Conservation (phyloP, 495 filamentous ascomycete species). For the Podospora australis region DNA sequence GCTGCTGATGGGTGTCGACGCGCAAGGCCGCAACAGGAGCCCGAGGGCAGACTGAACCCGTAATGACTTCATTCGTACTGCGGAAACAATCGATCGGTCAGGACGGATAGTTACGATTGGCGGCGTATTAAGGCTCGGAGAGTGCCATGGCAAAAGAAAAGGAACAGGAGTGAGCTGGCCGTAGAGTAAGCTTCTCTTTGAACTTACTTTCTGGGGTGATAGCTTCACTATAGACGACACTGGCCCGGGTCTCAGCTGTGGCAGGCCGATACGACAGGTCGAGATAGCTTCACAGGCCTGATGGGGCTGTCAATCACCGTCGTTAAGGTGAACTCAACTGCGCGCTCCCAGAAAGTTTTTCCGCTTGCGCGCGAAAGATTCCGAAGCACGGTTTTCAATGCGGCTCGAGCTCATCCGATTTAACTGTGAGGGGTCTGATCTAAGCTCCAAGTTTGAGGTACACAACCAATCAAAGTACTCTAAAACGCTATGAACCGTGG, state of each 20-base stretch:
- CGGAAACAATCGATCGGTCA: no score
- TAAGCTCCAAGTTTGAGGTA: not conserved
- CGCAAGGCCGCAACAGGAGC: slow-evolving; percentile 25
- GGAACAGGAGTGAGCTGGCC: no score
- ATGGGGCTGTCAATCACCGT: not conserved
- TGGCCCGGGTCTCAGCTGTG: not conserved
- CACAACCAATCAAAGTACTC: not conserved
- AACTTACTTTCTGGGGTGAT: no score
- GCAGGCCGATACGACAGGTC: not conserved
- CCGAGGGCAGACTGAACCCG: slow-evolving; percentile 25
- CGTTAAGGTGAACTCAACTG: no score
- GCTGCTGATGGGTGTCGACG: slow-evolving; percentile 9
- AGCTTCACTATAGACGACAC: not conserved
- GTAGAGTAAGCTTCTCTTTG: no score
- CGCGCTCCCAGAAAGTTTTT: slow-evolving; percentile 19
- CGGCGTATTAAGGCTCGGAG: no score
- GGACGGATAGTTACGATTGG: no score
- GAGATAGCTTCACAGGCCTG: not conserved
- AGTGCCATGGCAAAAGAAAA: no score
- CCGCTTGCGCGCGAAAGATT: slow-evolving; percentile 3
- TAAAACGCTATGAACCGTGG: no score
- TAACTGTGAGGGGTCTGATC: no score
- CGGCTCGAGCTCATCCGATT: slow-evolving; percentile 13
- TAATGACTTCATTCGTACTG: slow-evolving; percentile 27
- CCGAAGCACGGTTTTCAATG: slow-evolving; percentile 12